Evolutionary conservation across 2,329 filamentous ascomycete genomes (phyloP).

Genomic region (Colletotrichum zoysiae): DNA sequence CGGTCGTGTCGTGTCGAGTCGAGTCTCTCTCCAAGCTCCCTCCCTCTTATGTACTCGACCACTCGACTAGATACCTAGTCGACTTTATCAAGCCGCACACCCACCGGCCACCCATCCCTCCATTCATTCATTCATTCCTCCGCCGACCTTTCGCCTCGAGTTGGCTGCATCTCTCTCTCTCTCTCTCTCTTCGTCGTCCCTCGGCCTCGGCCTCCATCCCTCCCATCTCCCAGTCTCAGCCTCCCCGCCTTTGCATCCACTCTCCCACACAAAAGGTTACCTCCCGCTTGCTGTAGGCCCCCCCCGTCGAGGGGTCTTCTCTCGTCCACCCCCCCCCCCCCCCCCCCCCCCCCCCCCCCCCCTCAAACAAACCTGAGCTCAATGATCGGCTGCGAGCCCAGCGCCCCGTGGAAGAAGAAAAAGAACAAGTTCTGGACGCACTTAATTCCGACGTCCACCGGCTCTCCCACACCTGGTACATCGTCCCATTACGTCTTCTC

Average conservation of each 20-base stretch:
- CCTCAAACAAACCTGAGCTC: slow-evolving; percentile 24
- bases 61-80: neutral
- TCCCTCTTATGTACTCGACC: neutral
- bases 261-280: neutral
- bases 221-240: slow-evolving; percentile 1
- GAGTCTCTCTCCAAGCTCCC: neutral
- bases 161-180: neutral
- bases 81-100: slow-evolving; percentile 9
- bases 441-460: slow-evolving; percentile 33
- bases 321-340: too few species aligned
- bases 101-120: slow-evolving; percentile 1
- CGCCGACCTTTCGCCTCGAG: slow-evolving; percentile 7
- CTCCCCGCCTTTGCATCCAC: slow-evolving; percentile 18
- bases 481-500: neutral
- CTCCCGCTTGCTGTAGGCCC: neutral
- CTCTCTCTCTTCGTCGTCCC: neutral
- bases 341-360: neutral
- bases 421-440: slow-evolving; percentile 28
- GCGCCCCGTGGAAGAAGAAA: slow-evolving; percentile 8
- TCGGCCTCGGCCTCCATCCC: neutral
- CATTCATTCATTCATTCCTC: neutral
- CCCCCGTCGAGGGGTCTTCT: neutral
- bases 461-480: neutral
- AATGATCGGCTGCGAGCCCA: slow-evolving; percentile 8
- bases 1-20: neutral